Conservation (phyloP, 805 yeast species). For the Candida railenensis region DNA sequence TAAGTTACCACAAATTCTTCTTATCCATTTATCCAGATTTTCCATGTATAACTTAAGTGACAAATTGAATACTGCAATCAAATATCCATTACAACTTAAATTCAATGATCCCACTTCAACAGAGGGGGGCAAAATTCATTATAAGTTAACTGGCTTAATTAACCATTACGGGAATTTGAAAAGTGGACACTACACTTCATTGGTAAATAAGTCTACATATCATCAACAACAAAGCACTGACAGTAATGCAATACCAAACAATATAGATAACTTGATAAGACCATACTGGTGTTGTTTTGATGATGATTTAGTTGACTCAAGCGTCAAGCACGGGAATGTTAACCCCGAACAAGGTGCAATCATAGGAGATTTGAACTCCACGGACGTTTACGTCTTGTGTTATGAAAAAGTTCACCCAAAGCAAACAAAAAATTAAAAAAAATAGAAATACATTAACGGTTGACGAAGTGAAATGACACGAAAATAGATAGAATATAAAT, state of each 20-base stretch:
- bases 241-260: background rate
- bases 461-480: background rate
- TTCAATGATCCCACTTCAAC: slow-evolving; percentile 34
- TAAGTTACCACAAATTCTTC: slow-evolving; percentile 36
- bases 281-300: slow-evolving; percentile 75
- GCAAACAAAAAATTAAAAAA: background rate
- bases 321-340: slow-evolving; percentile 46
- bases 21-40: slow-evolving; percentile 42
- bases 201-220: slow-evolving; percentile 48
- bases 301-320: slow-evolving; percentile 57
- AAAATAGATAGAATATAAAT: background rate
- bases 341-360: slow-evolving; percentile 30
- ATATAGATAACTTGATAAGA: slow-evolving; percentile 26
- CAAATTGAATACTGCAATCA: slow-evolving; percentile 48
- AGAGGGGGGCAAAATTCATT: slow-evolving; percentile 28
- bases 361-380: slow-evolving; percentile 40
- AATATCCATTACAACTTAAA: slow-evolving; percentile 54
- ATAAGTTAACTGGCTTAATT: slow-evolving; percentile 60
- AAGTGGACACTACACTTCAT: slow-evolving; percentile 76
- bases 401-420: slow-evolving; percentile 43
- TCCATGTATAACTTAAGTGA: slow-evolving; percentile 53
- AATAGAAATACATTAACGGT: background rate
- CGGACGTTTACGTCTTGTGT: slow-evolving; percentile 69
- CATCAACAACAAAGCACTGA: slow-evolving; percentile 4
- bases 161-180: slow-evolving; percentile 70